Evolutionary conservation across 257 asterid species (phyloP), one percentile per base, ranked within the genome.

Genomic region (Przewalskia tangutica): DNA sequence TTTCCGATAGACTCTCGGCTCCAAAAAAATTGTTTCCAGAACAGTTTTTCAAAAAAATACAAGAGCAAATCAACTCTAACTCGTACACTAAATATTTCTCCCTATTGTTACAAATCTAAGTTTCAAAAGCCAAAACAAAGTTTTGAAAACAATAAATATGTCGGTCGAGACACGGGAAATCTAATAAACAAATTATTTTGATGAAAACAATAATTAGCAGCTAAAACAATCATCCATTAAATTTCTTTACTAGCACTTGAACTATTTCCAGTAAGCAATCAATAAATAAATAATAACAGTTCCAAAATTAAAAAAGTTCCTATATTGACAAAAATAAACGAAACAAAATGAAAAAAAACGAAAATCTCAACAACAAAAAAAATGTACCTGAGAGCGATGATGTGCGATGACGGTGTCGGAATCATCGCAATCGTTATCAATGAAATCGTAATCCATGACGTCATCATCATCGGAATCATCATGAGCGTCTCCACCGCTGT

Each of bases 371-470:
- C n/a, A n/a, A n/a, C n/a, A 36, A 36, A 36, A 36, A 36, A 36
- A 4, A 4, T 4, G 42, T 38, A 38, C 42, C 42, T 38, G 95
- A 32, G 92, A 90, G 80, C 97, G 97, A 66, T 85, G 88, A 84
- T 86, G 85, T 53, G 92, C 81, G 81, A 87, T 80, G 44, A 83
- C 79, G 65, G 89, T 94, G 86, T 91, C 98, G 48, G 92, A 90
- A 85, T 95, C 97, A 81, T 93, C 97, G 2, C 97, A 89, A 66
- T 90, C 98, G 44, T 90, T 88, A 85, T 92, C 98, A 76, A 90
- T 86, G 84, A 92, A 94, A 17, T 89, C 97, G 66, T 90, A 90
- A 83, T 93, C 92, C 87, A 91, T 87, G 76, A 84, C 92, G 85
- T 90, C 95, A 58, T 88, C 93, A 20, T 88, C 92, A 67, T 88